Base-by-base conservation (phyloP, 2,329 filamentous ascomycete species). In the Periconia digitata region DNA sequence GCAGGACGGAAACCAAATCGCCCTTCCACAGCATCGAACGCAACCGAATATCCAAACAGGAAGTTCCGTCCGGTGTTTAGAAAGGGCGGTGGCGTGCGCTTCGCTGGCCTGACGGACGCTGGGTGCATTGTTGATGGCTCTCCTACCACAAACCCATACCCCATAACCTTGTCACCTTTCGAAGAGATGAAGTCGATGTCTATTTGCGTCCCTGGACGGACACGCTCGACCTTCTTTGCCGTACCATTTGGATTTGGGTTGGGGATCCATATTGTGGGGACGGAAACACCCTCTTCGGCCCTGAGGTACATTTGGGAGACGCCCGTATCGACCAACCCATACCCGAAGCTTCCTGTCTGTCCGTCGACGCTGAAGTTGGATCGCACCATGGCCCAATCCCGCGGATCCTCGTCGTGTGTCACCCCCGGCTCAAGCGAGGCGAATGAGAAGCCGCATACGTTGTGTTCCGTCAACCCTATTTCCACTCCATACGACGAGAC, bases 231-330 rank as follows among this genome's bases (percentile, higher is more conserved):
- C 49, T 50, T 59, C 43, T 59, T 62, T 13, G 58, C 50, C 37
- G 51, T 46, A 5, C 63, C 60, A 13, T 64, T 49, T 13, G 47
- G 51, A 41, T 69, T 68, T 7, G 67, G 67, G 20, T 71, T 69
- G 1, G 50, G 60, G 12, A 70, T 60, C 24, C 57, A 55, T 6
- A 69, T 46, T 21, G 56, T 62, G 7, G 67, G 67, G 29, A 66
- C 63, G 7, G 54, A 48, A 12, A 60, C 51, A 8, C 56, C 58
- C 13, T 58, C 56, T 3, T 63, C 63, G 15, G 65, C 56, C 34
- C 66, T 54, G 37, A 69, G 59, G 35, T 70, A 71, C 68, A 71
- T 70, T 18, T 70, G 65, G 3, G 58, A 36, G 42, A 71, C 64
- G 8, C 67, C 67, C 3, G 65, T 69, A 40, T 71, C 68, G 18